Evolutionary conservation across 2,329 filamentous ascomycete species (phyloP), one percentile per base, ranked within the genome.

Genomic region (Trichoderma harzianum): DNA sequence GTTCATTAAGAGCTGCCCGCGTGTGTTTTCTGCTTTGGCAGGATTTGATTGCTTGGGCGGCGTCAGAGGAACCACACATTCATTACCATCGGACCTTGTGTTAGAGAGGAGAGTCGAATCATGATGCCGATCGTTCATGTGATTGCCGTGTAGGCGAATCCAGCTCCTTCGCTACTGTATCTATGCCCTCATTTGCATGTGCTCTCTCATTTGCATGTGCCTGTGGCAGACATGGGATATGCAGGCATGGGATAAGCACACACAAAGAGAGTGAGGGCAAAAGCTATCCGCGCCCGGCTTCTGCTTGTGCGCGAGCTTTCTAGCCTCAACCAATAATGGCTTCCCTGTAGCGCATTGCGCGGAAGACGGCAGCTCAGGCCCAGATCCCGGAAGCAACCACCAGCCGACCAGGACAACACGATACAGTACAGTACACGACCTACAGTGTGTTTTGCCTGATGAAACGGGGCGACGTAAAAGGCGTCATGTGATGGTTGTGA

Each of bases 1-100:
- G 85, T 80, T 84, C 83, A 88, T 87, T 84, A 86, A 89, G 87
- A 86, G 84, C 86, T 85, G 88, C 84, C 84, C 84, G 83, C 81
- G 85, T 82, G 86, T 82, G 84, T 82, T 81, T 79, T 83, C 36
- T 71, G 69, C 61, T 70, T 72, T 72, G 68, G 69, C 14, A 58
- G 69, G 69, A 67, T 73, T 71, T 75, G 73, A 76, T 79, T 79
- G 77, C 78, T 78, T 78, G 77, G 80, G 80, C 81, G 80, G 82
- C 79, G 82, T 83, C 82, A 83, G 82, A 83, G 81, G 78, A 77
- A 72, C 81, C 81, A 73, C 70, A 83, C 81, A 83, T 80, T 73
- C 53, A 70, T 16, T 26, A 57, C 7, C 28, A 4, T n/a, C 28
- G 24, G 55, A 26, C 14, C 26, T 60, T 39, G 51, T 30, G 51